phyloP scores from a whole-genome alignment of 2,329 filamentous ascomycete genomes.

The Phialemonium atrogriseum region DNA sequence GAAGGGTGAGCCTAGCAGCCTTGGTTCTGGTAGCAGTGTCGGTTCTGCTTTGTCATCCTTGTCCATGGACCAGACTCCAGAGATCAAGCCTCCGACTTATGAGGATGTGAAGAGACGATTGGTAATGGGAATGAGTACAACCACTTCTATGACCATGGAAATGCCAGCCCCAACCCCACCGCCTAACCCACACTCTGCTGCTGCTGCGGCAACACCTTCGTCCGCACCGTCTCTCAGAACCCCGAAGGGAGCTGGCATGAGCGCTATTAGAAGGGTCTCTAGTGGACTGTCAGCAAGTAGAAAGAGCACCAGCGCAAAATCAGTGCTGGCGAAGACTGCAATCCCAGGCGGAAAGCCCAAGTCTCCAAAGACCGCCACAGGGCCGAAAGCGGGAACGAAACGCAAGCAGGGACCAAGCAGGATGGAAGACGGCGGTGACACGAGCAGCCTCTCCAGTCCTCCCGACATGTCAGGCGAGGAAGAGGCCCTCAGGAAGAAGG shows the following conservation, averaged over 20 bases:
- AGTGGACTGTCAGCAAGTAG: slow-evolving; percentile 15
- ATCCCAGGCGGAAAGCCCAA: slow-evolving; percentile 12
- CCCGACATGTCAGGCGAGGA: slow-evolving; percentile 21
- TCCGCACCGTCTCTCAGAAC: neutral
- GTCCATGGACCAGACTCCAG: slow-evolving; percentile 21
- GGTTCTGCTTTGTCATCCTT: no score
- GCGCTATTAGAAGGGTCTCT: slow-evolving; percentile 18
- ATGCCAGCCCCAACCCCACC: slow-evolving; percentile 17
- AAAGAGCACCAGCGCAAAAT: no score
- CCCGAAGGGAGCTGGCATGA: slow-evolving; percentile 9
- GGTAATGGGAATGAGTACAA: slow-evolving; percentile 29
- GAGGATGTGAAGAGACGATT: slow-evolving; percentile 31
- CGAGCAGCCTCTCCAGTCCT: slow-evolving; percentile 12
- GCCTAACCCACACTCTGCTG: slow-evolving; percentile 5
- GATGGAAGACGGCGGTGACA: slow-evolving; percentile 11
- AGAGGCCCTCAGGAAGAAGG: slow-evolving; percentile 4
- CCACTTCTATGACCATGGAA: slow-evolving; percentile 24
- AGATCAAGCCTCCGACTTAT: slow-evolving; percentile 22
- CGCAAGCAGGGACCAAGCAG: slow-evolving; percentile 21
- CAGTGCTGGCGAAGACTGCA: no score
- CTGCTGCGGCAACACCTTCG: slow-evolving; percentile 6
- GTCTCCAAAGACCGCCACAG: slow-evolving; percentile 9
- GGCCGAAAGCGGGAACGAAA: slow-evolving; percentile 17
- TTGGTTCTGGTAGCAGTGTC: slow-evolving; percentile 24
- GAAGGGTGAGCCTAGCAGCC: slow-evolving; percentile 23